phyloP scores from a whole-genome alignment of 768 basidiomycete genomes.

The Leucocoprinus sp. region DNA sequence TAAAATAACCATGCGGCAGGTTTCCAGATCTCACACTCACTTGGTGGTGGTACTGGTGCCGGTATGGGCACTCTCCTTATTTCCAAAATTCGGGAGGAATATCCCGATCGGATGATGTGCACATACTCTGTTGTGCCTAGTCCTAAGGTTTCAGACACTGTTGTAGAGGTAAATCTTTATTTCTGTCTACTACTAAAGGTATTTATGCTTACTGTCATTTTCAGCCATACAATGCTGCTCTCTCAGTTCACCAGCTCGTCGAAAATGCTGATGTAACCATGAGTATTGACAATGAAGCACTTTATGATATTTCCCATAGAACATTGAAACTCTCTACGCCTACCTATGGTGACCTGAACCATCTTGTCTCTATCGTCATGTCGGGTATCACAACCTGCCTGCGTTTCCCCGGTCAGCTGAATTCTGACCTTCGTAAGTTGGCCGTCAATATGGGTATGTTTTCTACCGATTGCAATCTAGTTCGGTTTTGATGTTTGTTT shows the following conservation, averaged over 20 bases:
- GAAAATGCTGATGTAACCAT: slow-evolving; percentile 99
- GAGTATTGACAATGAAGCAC: slow-evolving; percentile 99
- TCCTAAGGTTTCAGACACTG: slow-evolving; percentile 97
- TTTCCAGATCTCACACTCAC: slow-evolving; percentile 98
- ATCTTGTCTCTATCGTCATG: slow-evolving; percentile 97
- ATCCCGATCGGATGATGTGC: slow-evolving; percentile 99
- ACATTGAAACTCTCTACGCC: slow-evolving; percentile 95
- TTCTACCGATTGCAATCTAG: neutral
- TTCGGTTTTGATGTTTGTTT: neutral
- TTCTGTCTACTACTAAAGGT: neutral
- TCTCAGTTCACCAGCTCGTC: slow-evolving; percentile 96
- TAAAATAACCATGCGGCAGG: slow-evolving; percentile 37
- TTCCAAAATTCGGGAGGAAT: slow-evolving; percentile 98
- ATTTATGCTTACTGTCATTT: neutral
- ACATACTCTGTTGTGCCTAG: slow-evolving; percentile 98
- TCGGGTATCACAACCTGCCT: slow-evolving; percentile 97
- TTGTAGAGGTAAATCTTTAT: slow-evolving; percentile 66
- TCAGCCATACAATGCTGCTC: slow-evolving; percentile 96
- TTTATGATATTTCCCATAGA: slow-evolving; percentile 98
- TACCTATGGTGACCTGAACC: slow-evolving; percentile 96
- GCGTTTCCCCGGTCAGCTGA: slow-evolving; percentile 99
- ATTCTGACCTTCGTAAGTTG: slow-evolving; percentile 96
- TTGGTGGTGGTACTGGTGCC: slow-evolving; percentile 98
- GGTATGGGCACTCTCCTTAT: slow-evolving; percentile 99
- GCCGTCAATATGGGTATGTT: slow-evolving; percentile 98